A percentile compares a stretch with the other conserved stretches of the same genome.
Evolutionary conservation across 2,329 filamentous ascomycete genomes (phyloP).

Genomic region (Amesomyces nigricolor): DNA sequence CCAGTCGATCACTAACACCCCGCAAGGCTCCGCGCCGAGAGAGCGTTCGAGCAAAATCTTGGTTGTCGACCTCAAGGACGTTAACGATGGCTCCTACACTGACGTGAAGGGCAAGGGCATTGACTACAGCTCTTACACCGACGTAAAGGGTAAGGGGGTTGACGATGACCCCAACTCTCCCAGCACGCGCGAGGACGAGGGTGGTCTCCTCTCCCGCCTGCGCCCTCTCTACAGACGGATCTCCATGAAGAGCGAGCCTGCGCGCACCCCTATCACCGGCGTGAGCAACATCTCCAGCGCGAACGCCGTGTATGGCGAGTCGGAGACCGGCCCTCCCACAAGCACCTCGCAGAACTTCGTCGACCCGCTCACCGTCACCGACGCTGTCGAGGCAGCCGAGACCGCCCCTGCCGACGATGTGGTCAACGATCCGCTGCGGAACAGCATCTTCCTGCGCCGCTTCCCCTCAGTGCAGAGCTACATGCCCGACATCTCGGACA

Average conservation of each 20-base stretch:
- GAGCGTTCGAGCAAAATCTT: background rate
- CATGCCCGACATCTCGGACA: slow-evolving; percentile 33
- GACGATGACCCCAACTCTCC: background rate
- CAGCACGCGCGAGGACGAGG: background rate
- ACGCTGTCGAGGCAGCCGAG: background rate
- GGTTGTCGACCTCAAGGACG: no score
- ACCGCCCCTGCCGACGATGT: slow-evolving; percentile 30
- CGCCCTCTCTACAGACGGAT: background rate
- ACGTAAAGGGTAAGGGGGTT: no score
- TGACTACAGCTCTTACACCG: background rate
- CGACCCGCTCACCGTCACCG: background rate
- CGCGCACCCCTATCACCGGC: background rate
- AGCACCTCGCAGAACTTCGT: background rate
- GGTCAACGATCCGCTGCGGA: background rate
- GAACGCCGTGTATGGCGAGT: background rate
- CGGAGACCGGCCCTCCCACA: background rate
- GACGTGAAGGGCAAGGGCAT: background rate
- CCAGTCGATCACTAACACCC: background rate
- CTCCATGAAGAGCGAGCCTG: background rate
- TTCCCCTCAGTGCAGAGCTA: background rate
- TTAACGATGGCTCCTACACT: background rate
- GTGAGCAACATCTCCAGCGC: background rate
- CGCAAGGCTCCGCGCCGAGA: background rate
- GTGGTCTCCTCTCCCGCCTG: background rate
- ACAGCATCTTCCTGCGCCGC: background rate